A percentile compares a stretch with the other conserved stretches of the same genome.
Conservation (phyloP, 106 monocot species). For the Dendrobium huoshanense region DNA sequence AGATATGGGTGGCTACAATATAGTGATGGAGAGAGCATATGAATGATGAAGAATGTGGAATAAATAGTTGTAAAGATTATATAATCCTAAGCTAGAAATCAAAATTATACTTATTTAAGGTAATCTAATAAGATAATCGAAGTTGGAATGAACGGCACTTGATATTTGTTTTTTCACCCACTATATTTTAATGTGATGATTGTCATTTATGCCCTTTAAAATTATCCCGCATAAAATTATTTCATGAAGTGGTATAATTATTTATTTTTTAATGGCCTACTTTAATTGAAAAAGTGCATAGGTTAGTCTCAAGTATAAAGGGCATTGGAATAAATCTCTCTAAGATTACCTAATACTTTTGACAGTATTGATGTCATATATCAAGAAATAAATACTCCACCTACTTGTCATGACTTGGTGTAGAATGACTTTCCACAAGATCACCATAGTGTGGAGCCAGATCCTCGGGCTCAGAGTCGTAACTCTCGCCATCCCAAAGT, state of each 20-base stretch:
- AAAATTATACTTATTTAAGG: no score
- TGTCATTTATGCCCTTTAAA: not conserved
- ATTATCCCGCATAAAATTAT: not conserved
- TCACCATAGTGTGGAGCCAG: slow-evolving; percentile 10
- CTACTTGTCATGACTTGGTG: slow-evolving; percentile 2
- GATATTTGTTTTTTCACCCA: not conserved
- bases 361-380: not conserved
- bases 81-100: no score
- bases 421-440: slow-evolving; percentile 2
- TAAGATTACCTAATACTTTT: not conserved
- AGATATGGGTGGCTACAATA: no score
- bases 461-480: slow-evolving; percentile 26
- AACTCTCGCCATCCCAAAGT: slow-evolving; percentile 26
- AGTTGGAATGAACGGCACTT: not conserved
- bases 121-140: no score
- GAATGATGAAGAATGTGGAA: no score
- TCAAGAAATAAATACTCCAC: not conserved
- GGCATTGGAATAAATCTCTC: no score
- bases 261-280: not conserved
- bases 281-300: no score
- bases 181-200: not conserved
- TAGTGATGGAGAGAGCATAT: no score
- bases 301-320: no score
- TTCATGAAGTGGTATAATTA: not conserved
- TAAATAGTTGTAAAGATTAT: no score